Evolutionary conservation across 129 eudicot genomes (phyloP).

Genomic region (Oenanthe sinensis): DNA sequence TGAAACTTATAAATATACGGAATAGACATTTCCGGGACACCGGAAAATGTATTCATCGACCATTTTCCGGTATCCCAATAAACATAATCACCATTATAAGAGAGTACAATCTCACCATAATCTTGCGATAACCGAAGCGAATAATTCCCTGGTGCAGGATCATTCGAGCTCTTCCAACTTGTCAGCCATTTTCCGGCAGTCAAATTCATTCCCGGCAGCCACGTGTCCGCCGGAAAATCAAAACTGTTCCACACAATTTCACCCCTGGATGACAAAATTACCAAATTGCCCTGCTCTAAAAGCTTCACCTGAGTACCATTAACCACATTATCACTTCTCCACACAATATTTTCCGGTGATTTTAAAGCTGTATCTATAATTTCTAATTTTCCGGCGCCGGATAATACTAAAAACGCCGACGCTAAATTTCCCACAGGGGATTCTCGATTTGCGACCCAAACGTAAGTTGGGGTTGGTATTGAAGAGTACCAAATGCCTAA

Average conservation of each 20-base stretch:
- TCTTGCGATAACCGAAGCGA: constrained; percentile 66
- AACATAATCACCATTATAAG: constrained; percentile 12
- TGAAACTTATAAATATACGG: constrained; percentile 68
- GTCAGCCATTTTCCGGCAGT: constrained; percentile 40
- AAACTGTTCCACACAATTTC: constrained; percentile 63
- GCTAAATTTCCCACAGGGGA: constrained; percentile 28
- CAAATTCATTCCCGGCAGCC: constrained; percentile 88
- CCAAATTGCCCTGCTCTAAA: constrained; percentile 63
- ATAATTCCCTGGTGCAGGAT: constrained; percentile 83
- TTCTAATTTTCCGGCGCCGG: constrained; percentile 33
- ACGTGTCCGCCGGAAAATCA: constrained; percentile 73
- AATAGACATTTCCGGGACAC: constrained; percentile 74
- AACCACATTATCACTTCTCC: constrained; percentile 30
- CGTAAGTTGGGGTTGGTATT: constrained; percentile 64
- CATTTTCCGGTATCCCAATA: constrained; percentile 82
- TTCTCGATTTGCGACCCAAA: constrained; percentile 87
- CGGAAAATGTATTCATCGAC: constrained; percentile 58
- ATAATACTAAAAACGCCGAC: constrained; percentile 30
- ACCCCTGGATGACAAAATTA: constrained; percentile 24
- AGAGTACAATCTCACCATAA: constrained; percentile 77
- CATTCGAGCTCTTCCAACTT: constrained; percentile 51
- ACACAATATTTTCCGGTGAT: constrained; percentile 21
- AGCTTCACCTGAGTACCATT: constrained; percentile 31
- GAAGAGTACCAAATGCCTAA: constrained; percentile 73
- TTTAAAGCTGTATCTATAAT: constrained; percentile 23